A percentile compares a stretch with the other conserved stretches of the same genome.
phyloP scores from a whole-genome alignment of 2,329 filamentous ascomycete species.

The Fusarium nurragi region DNA sequence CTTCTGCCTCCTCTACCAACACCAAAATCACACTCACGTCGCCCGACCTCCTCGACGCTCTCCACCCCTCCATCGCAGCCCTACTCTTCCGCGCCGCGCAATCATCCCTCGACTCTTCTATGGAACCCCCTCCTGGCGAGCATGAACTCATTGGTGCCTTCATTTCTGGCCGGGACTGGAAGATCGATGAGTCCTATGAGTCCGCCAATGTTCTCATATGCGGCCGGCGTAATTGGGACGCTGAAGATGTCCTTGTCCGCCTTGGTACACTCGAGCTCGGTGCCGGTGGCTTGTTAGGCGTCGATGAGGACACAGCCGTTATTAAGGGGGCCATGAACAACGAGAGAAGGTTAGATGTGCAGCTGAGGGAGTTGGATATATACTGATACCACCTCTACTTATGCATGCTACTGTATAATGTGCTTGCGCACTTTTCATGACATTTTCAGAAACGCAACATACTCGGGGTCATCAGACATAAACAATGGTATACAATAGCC shows the following conservation, averaged over 20 bases:
- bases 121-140: slow-evolving; percentile 37
- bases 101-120: slow-evolving; percentile 14
- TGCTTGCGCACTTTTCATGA: not conserved
- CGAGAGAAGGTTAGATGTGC: slow-evolving; percentile 43
- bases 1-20: slow-evolving; percentile 19
- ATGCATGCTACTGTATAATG: not conserved
- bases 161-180: slow-evolving; percentile 48
- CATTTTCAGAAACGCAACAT: slow-evolving; percentile 6
- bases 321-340: slow-evolving; percentile 45
- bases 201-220: slow-evolving; percentile 47
- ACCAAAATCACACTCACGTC: slow-evolving; percentile 31
- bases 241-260: slow-evolving; percentile 44
- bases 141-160: slow-evolving; percentile 44
- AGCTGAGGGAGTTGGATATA: slow-evolving; percentile 49
- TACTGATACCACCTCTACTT: slow-evolving; percentile 38
- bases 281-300: slow-evolving; percentile 42
- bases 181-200: slow-evolving; percentile 39
- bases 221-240: slow-evolving; percentile 42
- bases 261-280: slow-evolving; percentile 46
- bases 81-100: slow-evolving; percentile 35
- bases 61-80: slow-evolving; percentile 34
- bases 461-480: not conserved
- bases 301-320: slow-evolving; percentile 38
- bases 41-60: slow-evolving; percentile 37
- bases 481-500: not conserved